phyloP scores from a whole-genome alignment of 805 yeast species.

The Candida quercuum region DNA sequence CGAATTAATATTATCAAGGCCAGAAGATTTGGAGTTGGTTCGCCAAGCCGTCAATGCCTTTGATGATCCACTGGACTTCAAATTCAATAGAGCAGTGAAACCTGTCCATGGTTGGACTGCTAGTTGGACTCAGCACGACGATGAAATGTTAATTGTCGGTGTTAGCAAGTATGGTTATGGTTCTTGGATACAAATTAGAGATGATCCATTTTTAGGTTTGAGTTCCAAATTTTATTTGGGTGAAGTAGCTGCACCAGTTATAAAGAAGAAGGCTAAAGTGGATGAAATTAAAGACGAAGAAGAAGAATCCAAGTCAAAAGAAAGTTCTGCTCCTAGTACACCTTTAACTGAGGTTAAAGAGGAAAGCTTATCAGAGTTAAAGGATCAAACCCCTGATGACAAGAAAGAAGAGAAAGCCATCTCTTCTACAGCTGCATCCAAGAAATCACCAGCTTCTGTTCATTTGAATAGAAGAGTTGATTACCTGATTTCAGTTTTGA shows the following conservation, averaged over 20 bases:
- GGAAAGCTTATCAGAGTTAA: not conserved
- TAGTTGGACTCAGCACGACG: slow-evolving; percentile 79
- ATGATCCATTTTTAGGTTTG: slow-evolving; percentile 86
- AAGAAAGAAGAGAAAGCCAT: slow-evolving; percentile 19
- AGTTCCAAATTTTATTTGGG: slow-evolving; percentile 78
- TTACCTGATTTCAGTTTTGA: slow-evolving; percentile 66
- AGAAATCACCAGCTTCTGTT: slow-evolving; percentile 85
- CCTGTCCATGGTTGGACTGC: slow-evolving; percentile 89
- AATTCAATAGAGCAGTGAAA: slow-evolving; percentile 59
- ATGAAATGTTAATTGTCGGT: slow-evolving; percentile 82
- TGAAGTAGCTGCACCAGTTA: slow-evolving; percentile 34
- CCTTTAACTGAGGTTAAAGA: not conserved
- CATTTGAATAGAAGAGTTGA: slow-evolving; percentile 91
- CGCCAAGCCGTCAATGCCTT: slow-evolving; percentile 46
- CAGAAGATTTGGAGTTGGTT: slow-evolving; percentile 73
- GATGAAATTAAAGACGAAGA: slow-evolving; percentile 29
- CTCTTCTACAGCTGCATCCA: slow-evolving; percentile 27
- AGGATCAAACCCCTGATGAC: slow-evolving; percentile 2
- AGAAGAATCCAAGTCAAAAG: slow-evolving; percentile 8
- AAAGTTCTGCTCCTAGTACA: not conserved
- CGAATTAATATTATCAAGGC: slow-evolving; percentile 76
- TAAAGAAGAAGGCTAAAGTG: slow-evolving; percentile 25
- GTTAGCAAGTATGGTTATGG: slow-evolving; percentile 93
- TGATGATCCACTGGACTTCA: slow-evolving; percentile 59
- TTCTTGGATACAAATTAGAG: slow-evolving; percentile 90